Evolutionary conservation across 345 rosid genomes (phyloP).

Genomic region (Citrus sinensis): DNA sequence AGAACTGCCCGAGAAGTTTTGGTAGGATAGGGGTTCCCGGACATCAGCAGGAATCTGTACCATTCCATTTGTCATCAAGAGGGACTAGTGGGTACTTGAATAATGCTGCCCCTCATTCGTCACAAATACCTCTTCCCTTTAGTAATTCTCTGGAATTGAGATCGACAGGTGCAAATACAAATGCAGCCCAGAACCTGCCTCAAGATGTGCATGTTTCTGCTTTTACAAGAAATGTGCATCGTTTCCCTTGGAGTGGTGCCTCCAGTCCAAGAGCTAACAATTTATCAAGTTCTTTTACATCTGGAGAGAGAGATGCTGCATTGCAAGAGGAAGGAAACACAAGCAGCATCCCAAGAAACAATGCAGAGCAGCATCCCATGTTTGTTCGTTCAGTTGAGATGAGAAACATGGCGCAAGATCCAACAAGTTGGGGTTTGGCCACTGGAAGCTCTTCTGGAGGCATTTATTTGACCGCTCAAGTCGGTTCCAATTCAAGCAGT

Average conservation of each 20-base stretch:
- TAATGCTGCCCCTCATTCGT: constrained; percentile 36
- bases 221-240: constrained; percentile 48
- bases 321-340: constrained; percentile 42
- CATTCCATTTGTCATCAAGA: constrained; percentile 41
- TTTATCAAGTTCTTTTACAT: constrained; percentile 34
- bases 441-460: constrained; percentile 47
- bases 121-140: constrained; percentile 38
- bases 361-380: constrained; percentile 52
- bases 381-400: constrained; percentile 45
- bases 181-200: constrained; percentile 43
- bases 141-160: constrained; percentile 46
- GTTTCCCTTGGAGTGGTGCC: constrained; percentile 53
- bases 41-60: constrained; percentile 50
- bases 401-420: constrained; percentile 59
- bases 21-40: constrained; percentile 45
- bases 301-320: constrained; percentile 44
- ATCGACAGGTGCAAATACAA: constrained; percentile 36
- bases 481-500: constrained; percentile 43
- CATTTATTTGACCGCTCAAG: constrained; percentile 39
- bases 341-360: constrained; percentile 51
- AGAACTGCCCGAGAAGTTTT: constrained; percentile 32
- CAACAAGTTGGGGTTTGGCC: constrained; percentile 56
- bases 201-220: constrained; percentile 41
- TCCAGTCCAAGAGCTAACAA: constrained; percentile 43
- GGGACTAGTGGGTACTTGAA: constrained; percentile 39